Evolutionary conservation across 768 basidiomycete genomes (phyloP).

Genomic region (Pleurotus pulmonarius): DNA sequence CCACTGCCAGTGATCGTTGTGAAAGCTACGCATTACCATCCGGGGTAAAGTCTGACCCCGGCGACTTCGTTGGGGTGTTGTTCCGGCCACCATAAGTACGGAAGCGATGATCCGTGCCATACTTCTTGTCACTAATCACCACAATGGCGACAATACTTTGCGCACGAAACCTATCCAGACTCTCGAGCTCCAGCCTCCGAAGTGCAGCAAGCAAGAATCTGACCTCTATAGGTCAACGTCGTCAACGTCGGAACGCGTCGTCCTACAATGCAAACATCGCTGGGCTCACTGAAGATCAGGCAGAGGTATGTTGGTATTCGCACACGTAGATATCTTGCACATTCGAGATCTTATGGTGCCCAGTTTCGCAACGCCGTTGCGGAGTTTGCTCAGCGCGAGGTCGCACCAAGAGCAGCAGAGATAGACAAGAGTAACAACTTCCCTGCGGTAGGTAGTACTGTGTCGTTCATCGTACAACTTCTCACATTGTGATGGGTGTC

Average conservation of each 20-base stretch:
- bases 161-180: background rate
- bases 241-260: conserved; percentile 36
- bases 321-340: conserved; percentile 1
- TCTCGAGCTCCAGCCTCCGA: background rate
- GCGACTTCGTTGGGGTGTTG: no score
- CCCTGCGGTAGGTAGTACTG: conserved; percentile 50
- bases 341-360: background rate
- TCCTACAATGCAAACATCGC: conserved; percentile 73
- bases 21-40: no score
- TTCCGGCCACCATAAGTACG: no score
- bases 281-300: conserved; percentile 76
- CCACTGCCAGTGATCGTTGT: no score
- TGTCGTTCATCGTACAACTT: background rate
- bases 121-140: background rate
- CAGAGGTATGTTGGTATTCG: conserved; percentile 49
- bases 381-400: conserved; percentile 78
- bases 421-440: conserved; percentile 85
- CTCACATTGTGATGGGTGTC: background rate
- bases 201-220: background rate
- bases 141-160: background rate
- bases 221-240: background rate
- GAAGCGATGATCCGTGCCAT: no score
- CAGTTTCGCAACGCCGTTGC: conserved; percentile 81
- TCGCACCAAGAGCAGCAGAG: conserved; percentile 82
- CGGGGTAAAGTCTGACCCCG: no score